Conservation (phyloP, 2,329 filamentous ascomycete genomes). For the Cladosporium phlei region DNA sequence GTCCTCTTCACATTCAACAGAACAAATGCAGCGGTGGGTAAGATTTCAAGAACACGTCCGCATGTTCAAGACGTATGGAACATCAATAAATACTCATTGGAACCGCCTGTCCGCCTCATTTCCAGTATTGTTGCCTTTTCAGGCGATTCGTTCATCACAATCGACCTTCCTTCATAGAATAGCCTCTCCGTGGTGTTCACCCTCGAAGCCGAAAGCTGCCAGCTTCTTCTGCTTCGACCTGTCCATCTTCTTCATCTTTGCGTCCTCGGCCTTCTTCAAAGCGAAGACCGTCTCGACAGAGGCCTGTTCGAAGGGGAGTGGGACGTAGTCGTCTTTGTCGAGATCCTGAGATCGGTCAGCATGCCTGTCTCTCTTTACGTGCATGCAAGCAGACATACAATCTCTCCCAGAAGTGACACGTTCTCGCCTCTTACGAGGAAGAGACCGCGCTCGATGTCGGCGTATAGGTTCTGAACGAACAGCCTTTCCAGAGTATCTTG, state of each 20-base stretch:
- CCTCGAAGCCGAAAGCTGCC: slow-evolving; percentile 77
- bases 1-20: neutral
- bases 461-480: slow-evolving; percentile 70
- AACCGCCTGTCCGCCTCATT: slow-evolving; percentile 1
- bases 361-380: neutral
- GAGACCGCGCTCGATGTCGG: slow-evolving; percentile 78
- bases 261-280: slow-evolving; percentile 67
- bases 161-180: slow-evolving; percentile 50
- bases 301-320: slow-evolving; percentile 62
- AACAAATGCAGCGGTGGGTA: neutral
- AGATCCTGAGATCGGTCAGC: slow-evolving; percentile 57
- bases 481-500: slow-evolving; percentile 89
- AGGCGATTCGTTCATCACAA: neutral
- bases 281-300: slow-evolving; percentile 65
- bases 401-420: slow-evolving; percentile 90
- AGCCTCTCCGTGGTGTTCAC: slow-evolving; percentile 73
- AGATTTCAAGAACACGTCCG: slow-evolving; percentile 24
- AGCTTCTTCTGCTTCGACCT: slow-evolving; percentile 68
- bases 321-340: slow-evolving; percentile 87
- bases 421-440: slow-evolving; percentile 95
- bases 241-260: slow-evolving; percentile 64
- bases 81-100: slow-evolving; percentile 17
- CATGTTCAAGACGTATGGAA: slow-evolving; percentile 35
- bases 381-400: slow-evolving; percentile 45
- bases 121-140: neutral